phyloP scores from a whole-genome alignment of 495 filamentous ascomycete genomes.

The Annulohypoxylon maeteangense region DNA sequence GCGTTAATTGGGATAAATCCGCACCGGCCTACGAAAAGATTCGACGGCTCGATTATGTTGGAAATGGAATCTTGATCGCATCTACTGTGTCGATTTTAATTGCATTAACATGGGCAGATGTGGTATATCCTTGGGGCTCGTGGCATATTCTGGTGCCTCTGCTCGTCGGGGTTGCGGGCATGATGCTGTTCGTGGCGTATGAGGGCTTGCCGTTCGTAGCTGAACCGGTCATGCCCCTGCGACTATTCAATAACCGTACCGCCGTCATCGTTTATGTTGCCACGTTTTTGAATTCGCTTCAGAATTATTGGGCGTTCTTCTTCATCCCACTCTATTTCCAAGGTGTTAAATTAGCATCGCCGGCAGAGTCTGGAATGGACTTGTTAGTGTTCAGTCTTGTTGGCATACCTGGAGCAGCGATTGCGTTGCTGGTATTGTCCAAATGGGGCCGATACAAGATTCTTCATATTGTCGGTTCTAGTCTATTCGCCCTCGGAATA shows the following conservation, averaged over 20 bases:
- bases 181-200: slow-evolving; percentile 37
- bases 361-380: slow-evolving; percentile 51
- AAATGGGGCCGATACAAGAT: slow-evolving; percentile 59
- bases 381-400: slow-evolving; percentile 52
- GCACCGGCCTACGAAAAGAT: slow-evolving; percentile 32
- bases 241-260: slow-evolving; percentile 47
- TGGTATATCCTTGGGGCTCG: slow-evolving; percentile 44
- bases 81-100: slow-evolving; percentile 45
- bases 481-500: slow-evolving; percentile 53
- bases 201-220: slow-evolving; percentile 34
- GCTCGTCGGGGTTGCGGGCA: slow-evolving; percentile 37
- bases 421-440: slow-evolving; percentile 50
- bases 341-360: slow-evolving; percentile 46
- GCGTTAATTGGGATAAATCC: slow-evolving; percentile 44
- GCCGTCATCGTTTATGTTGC: slow-evolving; percentile 37
- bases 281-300: slow-evolving; percentile 41
- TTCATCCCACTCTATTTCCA: slow-evolving; percentile 65
- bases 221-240: slow-evolving; percentile 46
- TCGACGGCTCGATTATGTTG: slow-evolving; percentile 44
- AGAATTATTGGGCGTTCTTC: slow-evolving; percentile 53
- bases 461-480: slow-evolving; percentile 54
- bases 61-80: slow-evolving; percentile 47
- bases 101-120: slow-evolving; percentile 43
- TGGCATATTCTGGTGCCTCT: slow-evolving; percentile 48
- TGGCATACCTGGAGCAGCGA: slow-evolving; percentile 47